phyloP scores from a whole-genome alignment of 1,139 yeast genomes.

The Zhuliangozyma parablackwelliae region DNA sequence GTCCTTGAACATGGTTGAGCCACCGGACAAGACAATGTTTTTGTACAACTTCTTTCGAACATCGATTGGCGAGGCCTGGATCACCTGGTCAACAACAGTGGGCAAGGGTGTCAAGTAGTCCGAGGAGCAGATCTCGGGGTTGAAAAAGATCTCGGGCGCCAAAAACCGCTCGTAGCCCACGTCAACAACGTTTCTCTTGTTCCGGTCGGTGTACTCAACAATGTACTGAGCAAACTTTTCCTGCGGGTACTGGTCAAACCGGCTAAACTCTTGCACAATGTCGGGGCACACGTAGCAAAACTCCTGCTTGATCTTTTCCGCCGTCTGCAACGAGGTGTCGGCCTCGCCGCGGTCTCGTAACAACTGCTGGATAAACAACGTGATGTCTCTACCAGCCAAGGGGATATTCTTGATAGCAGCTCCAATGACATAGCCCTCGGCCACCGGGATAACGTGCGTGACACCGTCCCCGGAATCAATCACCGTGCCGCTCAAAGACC shows the following conservation, averaged over 20 bases:
- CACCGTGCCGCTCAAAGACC: slow-evolving; percentile 96
- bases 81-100: slow-evolving; percentile 87
- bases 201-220: slow-evolving; percentile 73
- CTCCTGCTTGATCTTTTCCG: slow-evolving; percentile 93
- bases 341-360: slow-evolving; percentile 95
- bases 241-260: slow-evolving; percentile 85
- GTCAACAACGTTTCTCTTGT: slow-evolving; percentile 68
- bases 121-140: slow-evolving; percentile 93
- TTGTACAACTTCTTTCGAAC: slow-evolving; percentile 94
- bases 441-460: slow-evolving; percentile 98
- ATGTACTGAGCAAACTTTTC: slow-evolving; percentile 91
- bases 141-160: slow-evolving; percentile 98
- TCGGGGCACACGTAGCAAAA: slow-evolving; percentile 97
- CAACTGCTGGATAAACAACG: slow-evolving; percentile 85
- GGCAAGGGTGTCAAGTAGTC: slow-evolving; percentile 97
- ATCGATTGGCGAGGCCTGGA: slow-evolving; percentile 94
- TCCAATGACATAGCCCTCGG: slow-evolving; percentile 98
- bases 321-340: slow-evolving; percentile 91
- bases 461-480: slow-evolving; percentile 98
- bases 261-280: slow-evolving; percentile 91
- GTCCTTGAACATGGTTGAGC: slow-evolving; percentile 97
- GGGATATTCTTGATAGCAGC: slow-evolving; percentile 96
- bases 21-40: slow-evolving; percentile 93
- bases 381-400: slow-evolving; percentile 96
- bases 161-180: slow-evolving; percentile 96